Conservation (phyloP, 257 asterid species). For the Nicotiana noctiflora region DNA sequence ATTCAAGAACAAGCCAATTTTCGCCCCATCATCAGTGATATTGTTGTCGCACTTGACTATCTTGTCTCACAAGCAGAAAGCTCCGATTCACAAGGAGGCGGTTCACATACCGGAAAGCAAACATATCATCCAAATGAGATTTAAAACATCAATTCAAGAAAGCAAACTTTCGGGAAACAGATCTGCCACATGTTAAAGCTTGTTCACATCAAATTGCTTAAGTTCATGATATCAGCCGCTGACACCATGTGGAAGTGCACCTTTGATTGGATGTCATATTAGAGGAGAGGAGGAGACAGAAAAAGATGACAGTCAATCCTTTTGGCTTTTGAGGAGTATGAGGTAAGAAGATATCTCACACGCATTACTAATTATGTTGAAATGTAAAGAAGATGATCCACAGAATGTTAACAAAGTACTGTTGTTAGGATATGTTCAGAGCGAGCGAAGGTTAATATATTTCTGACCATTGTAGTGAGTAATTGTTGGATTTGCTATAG, state of each 20-base stretch:
- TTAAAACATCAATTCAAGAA: background rate
- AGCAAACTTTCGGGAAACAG: background rate
- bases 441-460: background rate
- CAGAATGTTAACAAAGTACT: background rate
- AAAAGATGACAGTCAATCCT: background rate
- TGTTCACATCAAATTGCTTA: background rate
- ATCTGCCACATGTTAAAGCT: background rate
- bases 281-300: background rate
- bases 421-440: background rate
- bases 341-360: background rate
- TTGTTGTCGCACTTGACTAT: conserved; percentile 55
- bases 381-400: background rate
- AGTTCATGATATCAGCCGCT: background rate
- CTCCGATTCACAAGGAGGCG: conserved; percentile 15
- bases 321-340: background rate
- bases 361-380: background rate
- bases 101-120: conserved; percentile 5
- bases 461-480: background rate
- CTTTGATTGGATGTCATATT: background rate
- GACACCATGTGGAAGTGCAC: background rate
- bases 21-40: conserved; percentile 50
- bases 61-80: conserved; percentile 35
- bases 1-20: conserved; percentile 54
- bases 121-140: conserved; percentile 13
- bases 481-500: background rate